phyloP scores from a whole-genome alignment of 768 basidiomycete genomes.

The Punctularia strigosozonata region DNA sequence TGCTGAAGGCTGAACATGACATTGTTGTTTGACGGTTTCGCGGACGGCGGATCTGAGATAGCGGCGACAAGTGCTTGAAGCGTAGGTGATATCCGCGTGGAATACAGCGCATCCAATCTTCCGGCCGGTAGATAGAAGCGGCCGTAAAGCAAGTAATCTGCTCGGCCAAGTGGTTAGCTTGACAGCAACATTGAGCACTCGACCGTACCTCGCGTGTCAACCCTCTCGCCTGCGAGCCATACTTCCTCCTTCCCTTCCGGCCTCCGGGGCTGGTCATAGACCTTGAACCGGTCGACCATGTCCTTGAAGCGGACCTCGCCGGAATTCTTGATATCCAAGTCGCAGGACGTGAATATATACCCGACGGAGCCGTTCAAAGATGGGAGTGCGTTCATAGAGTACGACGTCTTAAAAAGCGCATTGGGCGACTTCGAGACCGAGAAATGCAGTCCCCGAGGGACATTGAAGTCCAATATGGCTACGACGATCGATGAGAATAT shows the following conservation, averaged over 20 bases:
- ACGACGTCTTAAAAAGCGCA: conserved; percentile 77
- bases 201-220: conserved; percentile 60
- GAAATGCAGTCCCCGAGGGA: conserved; percentile 71
- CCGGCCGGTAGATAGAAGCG: conserved; percentile 84
- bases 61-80: conserved; percentile 76
- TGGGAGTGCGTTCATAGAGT: conserved; percentile 88
- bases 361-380: conserved; percentile 87
- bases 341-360: conserved; percentile 87
- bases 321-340: conserved; percentile 60
- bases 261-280: conserved; percentile 69
- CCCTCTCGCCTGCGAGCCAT: conserved; percentile 70
- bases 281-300: conserved; percentile 79
- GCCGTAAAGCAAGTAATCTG: conserved; percentile 92
- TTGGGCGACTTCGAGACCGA: conserved; percentile 86
- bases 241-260: conserved; percentile 73
- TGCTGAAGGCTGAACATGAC: conserved; percentile 82
- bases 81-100: conserved; percentile 67
- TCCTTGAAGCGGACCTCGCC: conserved; percentile 73
- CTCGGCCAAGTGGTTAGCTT: conserved; percentile 12
- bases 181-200: conserved; percentile 5
- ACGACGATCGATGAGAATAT: neutral
- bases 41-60: conserved; percentile 68
- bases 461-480: conserved; percentile 84
- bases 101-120: conserved; percentile 81
- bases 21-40: conserved; percentile 37